phyloP scores from a whole-genome alignment of 1,139 yeast genomes.

The Hyphopichia fennica region DNA sequence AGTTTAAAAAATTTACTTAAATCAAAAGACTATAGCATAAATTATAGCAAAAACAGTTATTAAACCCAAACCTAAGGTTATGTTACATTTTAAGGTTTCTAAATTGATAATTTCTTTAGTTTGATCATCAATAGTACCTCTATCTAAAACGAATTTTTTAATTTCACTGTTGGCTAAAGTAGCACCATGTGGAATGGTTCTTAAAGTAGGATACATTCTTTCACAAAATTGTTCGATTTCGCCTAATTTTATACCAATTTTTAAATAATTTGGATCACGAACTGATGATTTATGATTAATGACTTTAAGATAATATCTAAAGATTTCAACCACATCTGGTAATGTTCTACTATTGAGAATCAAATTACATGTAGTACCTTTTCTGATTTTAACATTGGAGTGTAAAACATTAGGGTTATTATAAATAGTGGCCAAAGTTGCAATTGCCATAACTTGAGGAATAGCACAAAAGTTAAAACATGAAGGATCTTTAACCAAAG shows the following conservation, averaged over 20 bases:
- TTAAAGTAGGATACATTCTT: conserved; percentile 56
- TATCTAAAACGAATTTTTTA: conserved; percentile 23
- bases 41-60: conserved; percentile 5
- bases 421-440: conserved; percentile 83
- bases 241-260: conserved; percentile 82
- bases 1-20: not conserved
- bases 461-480: conserved; percentile 91
- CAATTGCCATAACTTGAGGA: conserved; percentile 98
- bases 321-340: conserved; percentile 72
- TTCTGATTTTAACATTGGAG: conserved; percentile 80
- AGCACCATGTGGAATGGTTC: conserved; percentile 33
- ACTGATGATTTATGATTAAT: conserved; percentile 82
- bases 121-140: conserved; percentile 32
- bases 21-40: not conserved
- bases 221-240: conserved; percentile 86
- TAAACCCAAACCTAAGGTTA: conserved; percentile 12
- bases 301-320: conserved; percentile 67
- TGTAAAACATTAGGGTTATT: conserved; percentile 76
- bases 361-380: conserved; percentile 83
- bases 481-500: conserved; percentile 78
- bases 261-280: conserved; percentile 82
- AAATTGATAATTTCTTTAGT: conserved; percentile 24
- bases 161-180: conserved; percentile 18
- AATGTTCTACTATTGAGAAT: conserved; percentile 74
- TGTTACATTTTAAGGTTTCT: conserved; percentile 29